Base-by-base conservation (phyloP, 1,284 basidiomycete genomes). In the Albatrellus sp. region DNA sequence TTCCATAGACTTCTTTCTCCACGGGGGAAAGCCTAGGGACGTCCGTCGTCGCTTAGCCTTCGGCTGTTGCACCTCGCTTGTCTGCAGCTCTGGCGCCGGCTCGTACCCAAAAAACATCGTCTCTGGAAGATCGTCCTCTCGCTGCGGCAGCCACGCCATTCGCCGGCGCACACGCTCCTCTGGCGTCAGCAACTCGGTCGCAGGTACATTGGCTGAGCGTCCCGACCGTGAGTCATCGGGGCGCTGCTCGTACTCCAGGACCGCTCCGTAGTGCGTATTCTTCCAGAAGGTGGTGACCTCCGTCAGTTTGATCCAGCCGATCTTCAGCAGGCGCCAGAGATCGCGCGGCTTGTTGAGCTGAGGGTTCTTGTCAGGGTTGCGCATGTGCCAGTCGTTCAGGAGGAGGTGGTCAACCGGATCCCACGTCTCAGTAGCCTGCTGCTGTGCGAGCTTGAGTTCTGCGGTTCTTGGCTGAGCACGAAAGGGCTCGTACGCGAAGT, bases 311-410 rank as follows among this genome's bases (percentile, higher is more conserved):
- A 50, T 35, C 49, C 49, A 50, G 7, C 49, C 48, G n/a, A 50
- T 17, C 40, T 49, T 50, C 19, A 49, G 16, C 12, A 50, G 42
- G 3, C 49, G 42, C 29, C 43, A 50, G 20, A 49, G 48, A 2
- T 34, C 24, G 34, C 43, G 46, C 30, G 33, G 24, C 7, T 30
- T 40, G 2, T 46, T 32, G 5, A 33, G 11, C 8, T 42, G 44
- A 35, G 16, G 20, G 24, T 43, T 49, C 33, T 40, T 46, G 16
- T 28, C 6, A 3, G 47, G 47, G 24, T 50, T 50, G 10, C 47
- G 48, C 43, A 50, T 49, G 39, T 49, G 42, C 48, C 44, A 49
- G 44, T 50, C 47, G 19, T 44, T 29, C 12, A 44, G 39, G 31
- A 50, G 32, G 13, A 50, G 48, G 2, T 37, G 20, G 1, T 42